Conservation (phyloP, 2,329 filamentous ascomycete species). For the Stagonosporopsis vannaccii region DNA sequence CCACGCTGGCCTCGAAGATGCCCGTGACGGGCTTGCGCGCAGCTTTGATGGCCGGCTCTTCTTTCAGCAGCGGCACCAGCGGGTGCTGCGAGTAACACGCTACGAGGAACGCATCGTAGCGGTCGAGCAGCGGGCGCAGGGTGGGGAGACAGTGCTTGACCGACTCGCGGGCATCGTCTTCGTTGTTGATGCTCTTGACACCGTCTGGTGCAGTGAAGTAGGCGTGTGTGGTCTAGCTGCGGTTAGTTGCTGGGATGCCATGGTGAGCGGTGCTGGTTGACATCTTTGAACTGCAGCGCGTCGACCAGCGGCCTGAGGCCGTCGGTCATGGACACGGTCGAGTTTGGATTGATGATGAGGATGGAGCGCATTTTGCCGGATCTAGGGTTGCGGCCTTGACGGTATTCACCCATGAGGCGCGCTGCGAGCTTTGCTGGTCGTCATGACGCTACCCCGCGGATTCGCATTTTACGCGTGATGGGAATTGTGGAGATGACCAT, state of each 20-base stretch:
- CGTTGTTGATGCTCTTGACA: slow-evolving; percentile 80
- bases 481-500: slow-evolving; percentile 11
- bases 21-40: slow-evolving; percentile 69
- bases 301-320: slow-evolving; percentile 63
- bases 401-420: slow-evolving; percentile 37
- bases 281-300: slow-evolving; percentile 53
- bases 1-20: slow-evolving; percentile 86
- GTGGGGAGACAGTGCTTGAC: slow-evolving; percentile 67
- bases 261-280: slow-evolving; percentile 44
- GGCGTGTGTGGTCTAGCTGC: slow-evolving; percentile 56
- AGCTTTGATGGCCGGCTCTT: slow-evolving; percentile 48
- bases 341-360: slow-evolving; percentile 82
- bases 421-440: neutral
- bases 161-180: slow-evolving; percentile 70
- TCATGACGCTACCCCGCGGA: slow-evolving; percentile 22
- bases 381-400: slow-evolving; percentile 23
- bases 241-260: slow-evolving; percentile 52
- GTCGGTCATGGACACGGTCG: slow-evolving; percentile 74
- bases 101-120: slow-evolving; percentile 79
- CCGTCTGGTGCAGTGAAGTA: slow-evolving; percentile 73
- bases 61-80: slow-evolving; percentile 69
- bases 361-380: slow-evolving; percentile 57
- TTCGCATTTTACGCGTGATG: slow-evolving; percentile 20
- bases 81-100: slow-evolving; percentile 90
- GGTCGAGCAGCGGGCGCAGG: slow-evolving; percentile 54